Percentiles rank a stretch among this genome's conserved stretches.
These are phyloP conservation scores for Suillus decipiens DNA, from an alignment of 768 basidiomycete species.

Conservation along the genomic window DNA sequence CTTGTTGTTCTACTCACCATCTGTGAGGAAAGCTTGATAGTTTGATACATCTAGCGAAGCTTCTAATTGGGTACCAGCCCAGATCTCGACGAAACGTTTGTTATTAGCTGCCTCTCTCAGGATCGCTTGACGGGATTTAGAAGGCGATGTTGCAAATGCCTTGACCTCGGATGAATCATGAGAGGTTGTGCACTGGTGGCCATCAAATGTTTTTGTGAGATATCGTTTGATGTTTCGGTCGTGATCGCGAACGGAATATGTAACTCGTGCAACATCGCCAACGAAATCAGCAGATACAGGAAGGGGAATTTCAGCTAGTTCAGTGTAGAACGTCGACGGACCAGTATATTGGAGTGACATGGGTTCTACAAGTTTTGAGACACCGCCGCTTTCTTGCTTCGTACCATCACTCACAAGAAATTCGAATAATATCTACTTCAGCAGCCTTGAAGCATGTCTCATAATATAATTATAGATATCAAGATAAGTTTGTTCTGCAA, in stretches of 20 bases:
- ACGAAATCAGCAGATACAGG: conserved; percentile 39
- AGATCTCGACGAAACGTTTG: conserved; percentile 62
- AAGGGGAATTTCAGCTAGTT: conserved; percentile 43
- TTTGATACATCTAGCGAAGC: conserved; percentile 58
- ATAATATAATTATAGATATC: neutral
- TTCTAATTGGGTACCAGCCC: conserved; percentile 47
- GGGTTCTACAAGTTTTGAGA: too few relatives aligned
- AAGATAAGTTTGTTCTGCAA: neutral
- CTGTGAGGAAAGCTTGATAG: conserved; percentile 59
- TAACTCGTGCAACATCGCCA: conserved; percentile 37
- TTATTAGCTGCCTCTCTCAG: conserved; percentile 41
- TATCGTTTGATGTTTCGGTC: conserved; percentile 48
- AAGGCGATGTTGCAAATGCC: conserved; percentile 44
- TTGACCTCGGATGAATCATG: conserved; percentile 38
- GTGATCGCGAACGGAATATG: conserved; percentile 53
- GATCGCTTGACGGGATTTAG: conserved; percentile 43
- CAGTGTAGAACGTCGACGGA: conserved; percentile 30
- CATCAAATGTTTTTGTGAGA: conserved; percentile 38
- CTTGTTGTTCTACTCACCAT: conserved; percentile 42
- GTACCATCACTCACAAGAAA: too few relatives aligned
- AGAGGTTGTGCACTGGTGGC: neutral
- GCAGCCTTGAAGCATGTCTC: neutral
- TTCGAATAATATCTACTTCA: neutral
- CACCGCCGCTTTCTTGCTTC: too few relatives aligned
- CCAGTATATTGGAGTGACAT: conserved; percentile 22